Conservation (phyloP, 1,284 basidiomycete species). For the Serendipita sp. region DNA sequence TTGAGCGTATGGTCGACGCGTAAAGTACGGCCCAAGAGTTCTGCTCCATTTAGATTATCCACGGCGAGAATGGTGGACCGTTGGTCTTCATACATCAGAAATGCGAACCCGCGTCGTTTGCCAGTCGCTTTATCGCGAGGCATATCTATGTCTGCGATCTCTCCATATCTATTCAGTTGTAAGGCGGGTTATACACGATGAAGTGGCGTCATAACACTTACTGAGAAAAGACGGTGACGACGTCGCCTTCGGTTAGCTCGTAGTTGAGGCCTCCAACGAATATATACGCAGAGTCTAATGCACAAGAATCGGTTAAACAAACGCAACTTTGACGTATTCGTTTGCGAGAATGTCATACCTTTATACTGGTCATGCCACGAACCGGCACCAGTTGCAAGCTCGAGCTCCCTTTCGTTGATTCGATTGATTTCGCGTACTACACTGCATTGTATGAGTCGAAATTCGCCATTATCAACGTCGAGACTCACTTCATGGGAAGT, state of each 20-base stretch:
- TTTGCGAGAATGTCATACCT: constrained; percentile 28
- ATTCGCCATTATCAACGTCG: constrained; percentile 11
- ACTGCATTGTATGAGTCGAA: constrained; percentile 28
- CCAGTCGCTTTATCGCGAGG: constrained; percentile 86
- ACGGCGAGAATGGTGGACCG: constrained; percentile 90
- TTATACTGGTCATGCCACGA: constrained; percentile 98
- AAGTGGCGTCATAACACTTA: constrained; percentile 29
- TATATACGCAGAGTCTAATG: constrained; percentile 82
- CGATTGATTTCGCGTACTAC: constrained; percentile 85
- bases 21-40: constrained; percentile 72
- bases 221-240: constrained; percentile 97
- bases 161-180: constrained; percentile 58
- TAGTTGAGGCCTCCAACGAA: constrained; percentile 77
- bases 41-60: constrained; percentile 94
- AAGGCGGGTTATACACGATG: neutral
- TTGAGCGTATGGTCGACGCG: constrained; percentile 91
- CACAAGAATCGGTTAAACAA: constrained; percentile 9
- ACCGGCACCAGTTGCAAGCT: constrained; percentile 55
- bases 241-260: constrained; percentile 93
- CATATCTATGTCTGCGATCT: constrained; percentile 88
- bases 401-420: constrained; percentile 88
- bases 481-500: constrained; percentile 49
- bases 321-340: neutral
- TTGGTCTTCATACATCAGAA: constrained; percentile 99
- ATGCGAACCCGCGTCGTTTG: constrained; percentile 83